Conservation (phyloP, 1,284 basidiomycete species). For the Fistulina hepatica region DNA sequence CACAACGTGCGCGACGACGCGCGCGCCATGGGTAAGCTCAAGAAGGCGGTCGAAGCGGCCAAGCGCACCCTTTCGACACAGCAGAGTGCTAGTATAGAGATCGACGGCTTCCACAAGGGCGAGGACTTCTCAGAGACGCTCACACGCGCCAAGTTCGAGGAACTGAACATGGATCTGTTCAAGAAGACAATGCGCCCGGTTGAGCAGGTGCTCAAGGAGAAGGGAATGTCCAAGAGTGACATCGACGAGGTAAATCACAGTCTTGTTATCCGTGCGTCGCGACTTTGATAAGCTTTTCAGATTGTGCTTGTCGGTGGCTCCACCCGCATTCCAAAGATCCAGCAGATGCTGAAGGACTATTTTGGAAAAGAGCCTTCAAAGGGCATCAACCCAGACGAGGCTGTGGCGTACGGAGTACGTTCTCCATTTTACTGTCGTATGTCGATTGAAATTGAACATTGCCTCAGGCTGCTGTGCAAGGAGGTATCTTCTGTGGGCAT, state of each 20-base stretch:
- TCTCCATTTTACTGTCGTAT: no score
- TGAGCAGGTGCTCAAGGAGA: conserved; percentile 62
- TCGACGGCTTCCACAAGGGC: conserved; percentile 64
- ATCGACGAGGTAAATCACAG: no score
- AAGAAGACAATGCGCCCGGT: conserved; percentile 63
- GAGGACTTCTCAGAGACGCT: conserved; percentile 66
- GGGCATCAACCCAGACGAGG: conserved; percentile 88
- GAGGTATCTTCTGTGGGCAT: conserved; percentile 70
- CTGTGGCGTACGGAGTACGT: conserved; percentile 91
- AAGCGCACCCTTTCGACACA: conserved; percentile 65
- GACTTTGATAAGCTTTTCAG: no score
- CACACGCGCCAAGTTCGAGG: conserved; percentile 68
- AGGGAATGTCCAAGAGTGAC: conserved; percentile 53
- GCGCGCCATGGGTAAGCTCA: conserved; percentile 67
- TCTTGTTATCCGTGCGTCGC: no score
- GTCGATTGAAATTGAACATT: no score
- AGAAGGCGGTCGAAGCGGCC: conserved; percentile 32
- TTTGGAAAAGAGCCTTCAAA: conserved; percentile 78
- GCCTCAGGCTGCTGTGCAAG: conserved; percentile 81
- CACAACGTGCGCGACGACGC: conserved; percentile 54
- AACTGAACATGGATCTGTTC: conserved; percentile 66
- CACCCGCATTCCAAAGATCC: conserved; percentile 82
- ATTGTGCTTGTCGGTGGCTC: conserved; percentile 89
- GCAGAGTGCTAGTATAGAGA: conserved; percentile 62
- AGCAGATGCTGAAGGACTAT: conserved; percentile 79